Base-by-base conservation (phyloP, 495 filamentous ascomycete species). In the Podospora conica region DNA sequence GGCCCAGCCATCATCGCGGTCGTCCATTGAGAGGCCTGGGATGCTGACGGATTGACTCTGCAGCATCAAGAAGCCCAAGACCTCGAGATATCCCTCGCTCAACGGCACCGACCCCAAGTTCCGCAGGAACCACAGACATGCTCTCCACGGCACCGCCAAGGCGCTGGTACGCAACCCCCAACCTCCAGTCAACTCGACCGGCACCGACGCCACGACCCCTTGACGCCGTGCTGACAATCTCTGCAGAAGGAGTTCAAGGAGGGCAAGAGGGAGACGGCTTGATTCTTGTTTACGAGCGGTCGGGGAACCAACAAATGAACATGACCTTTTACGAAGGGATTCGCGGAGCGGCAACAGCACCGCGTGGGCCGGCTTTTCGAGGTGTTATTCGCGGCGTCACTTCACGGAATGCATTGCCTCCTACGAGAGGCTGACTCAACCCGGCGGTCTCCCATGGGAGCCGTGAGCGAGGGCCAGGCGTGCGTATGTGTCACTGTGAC, bases 51-150 rank as follows among this genome's bases (percentile, higher is more conserved):
- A 63, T 2, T n/a, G 22, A 61, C 28, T 48, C 48, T 70, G 33
- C 80, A 96, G 95, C 84, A 98, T 98, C 88, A 98, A 98, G 91
- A 97, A 96, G 88, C 96, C 96, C 57, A 98, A 96, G 87, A 98
- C 95, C 79, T 86, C 93, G 83, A 86, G 95, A 86, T 98, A 98
- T 84, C 95, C 96, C 70, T 97, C 94, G 76, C 88, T 98, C 72
- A 97, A 97, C 75, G 95, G 95, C 78, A 96, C 94, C 76, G 95
- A 98, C 85, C 92, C 95, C 78, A 98, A 98, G 88, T 98, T 98
- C 87, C 89, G 95, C 80, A 87, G 95, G 82, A 98, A 98, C 86
- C 96, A 98, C 85, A 91, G 92, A 81, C 93, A 98, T 88, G 96
- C 96, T 78, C 91, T 97, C 29, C 96, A 97, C 83, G 95, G 95